Evolutionary conservation across 2,329 filamentous ascomycete genomes (phyloP), one percentile per base, ranked within the genome.

Genomic region (Alternaria postmessia): DNA sequence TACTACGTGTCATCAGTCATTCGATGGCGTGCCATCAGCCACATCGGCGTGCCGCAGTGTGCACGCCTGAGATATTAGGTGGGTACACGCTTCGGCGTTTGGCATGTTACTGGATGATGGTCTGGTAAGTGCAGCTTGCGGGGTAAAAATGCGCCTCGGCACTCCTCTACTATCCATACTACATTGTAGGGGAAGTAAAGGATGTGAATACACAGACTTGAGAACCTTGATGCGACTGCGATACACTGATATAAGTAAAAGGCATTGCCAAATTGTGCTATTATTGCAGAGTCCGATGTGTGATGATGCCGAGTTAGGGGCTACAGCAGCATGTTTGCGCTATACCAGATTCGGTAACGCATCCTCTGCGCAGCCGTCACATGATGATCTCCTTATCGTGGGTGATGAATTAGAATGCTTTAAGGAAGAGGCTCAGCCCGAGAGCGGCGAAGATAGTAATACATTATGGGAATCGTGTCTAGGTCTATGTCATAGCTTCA

Each of bases 401-500:
- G 0, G 46, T 24, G 5, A 18, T 3, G 7, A 36, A 7, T 11
- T 2, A 20, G 11, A 4, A 3, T 12, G 30, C 22, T 36, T 34
- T 4, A 26, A 26, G 7, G 2, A 26, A 26, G 7, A 24, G 46
- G 20, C 5, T 20, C 46, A 49, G 32, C 46, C 46, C 30, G 4
- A 16, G 14, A 26, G 30, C 46, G 32, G 30, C 14, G 32, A 12
- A 9, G 30, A 38, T 49, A 38, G 30, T 49, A 38, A 49, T 38
- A 49, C 46, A 49, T 49, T 49, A 38, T 26, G 16, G 36, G 20
- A 49, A 38, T 38, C 30, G 20, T 49, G 32, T 49, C 6, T 49
- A 22, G 14, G 5, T 49, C 46, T 36, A 32, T 14, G n/a, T 55
- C 57, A 44, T 56, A 43, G 57, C 57, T 42, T 49, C 51, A n/a